Evolutionary conservation across 208 protist species (phyloP), one percentile per base, ranked within the genome.

Genomic region (Herpetomonas muscarum): DNA sequence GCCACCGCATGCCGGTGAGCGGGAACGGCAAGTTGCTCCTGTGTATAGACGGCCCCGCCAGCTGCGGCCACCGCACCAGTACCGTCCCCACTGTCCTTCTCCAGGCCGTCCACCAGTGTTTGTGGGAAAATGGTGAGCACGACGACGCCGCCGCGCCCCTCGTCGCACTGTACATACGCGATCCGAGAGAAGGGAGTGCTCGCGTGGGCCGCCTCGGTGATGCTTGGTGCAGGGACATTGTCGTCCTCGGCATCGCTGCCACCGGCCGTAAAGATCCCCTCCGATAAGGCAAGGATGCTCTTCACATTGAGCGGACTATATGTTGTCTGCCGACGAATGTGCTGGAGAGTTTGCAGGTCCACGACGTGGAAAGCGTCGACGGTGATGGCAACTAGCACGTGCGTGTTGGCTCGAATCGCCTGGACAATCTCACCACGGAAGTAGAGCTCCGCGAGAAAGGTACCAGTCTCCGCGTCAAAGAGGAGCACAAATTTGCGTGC

Each of bases 301-400:
- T 36, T 28, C 19, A 67, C 64, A 63, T 90, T 90, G 0, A 51
- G 58, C 1, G 78, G 79, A 5, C 64, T 73, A 21, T 51, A 67
- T 41, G 68, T 85, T 46, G 64, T 67, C 52, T 85, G 66, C 63
- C 85, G 61, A 9, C 76, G 72, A 21, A 92, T 39, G 31, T 81
- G 77, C 24, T 42, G 48, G 62, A 92, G 56, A 1, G 75, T 82
- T 29, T 32, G 52, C 15, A 87, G 59, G 29, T 87, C 81, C n/a
- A 92, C 72, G 5, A 92, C 55, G 51, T 92, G 81, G 10, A 88
- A 69, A 12, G 65, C 57, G 41, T 81, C 78, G 19, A 59, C 64
- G 50, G 77, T 59, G 7, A 52, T 67, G 25, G 85, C 81, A 6
- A 70, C 49, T 4, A 92, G 65, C 0, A 76, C 60, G 13, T 56